Evolutionary conservation across 306 rosid species (phyloP), one percentile per base, ranked within the genome.

Genomic region (Argentina anserina): DNA sequence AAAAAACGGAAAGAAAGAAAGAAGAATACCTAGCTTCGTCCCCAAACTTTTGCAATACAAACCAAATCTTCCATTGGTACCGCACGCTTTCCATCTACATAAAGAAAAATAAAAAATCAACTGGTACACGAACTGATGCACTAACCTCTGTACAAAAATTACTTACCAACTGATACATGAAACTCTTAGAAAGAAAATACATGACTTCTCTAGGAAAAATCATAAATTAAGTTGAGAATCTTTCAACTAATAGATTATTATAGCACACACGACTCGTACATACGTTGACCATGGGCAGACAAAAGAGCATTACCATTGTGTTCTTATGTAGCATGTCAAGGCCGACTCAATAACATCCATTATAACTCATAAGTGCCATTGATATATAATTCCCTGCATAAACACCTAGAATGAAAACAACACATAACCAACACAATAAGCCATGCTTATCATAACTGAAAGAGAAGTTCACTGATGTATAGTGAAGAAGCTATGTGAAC

Each of bases 31-130:
- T n/a, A n/a, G n/a, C n/a, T n/a, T n/a, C n/a, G n/a, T n/a, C n/a
- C n/a, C n/a, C n/a, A n/a, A n/a, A n/a, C n/a, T n/a, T n/a, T n/a
- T n/a, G n/a, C n/a, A n/a, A n/a, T n/a, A n/a, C n/a, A n/a, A n/a
- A n/a, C n/a, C n/a, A n/a, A 94, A 80, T 94, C 99, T 20, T 81
- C 83, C 80, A 93, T 67, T 0, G 96, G 92, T 43, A 91, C 72
- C 10, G 74, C 13, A 31, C 93, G 95, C 84, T 85, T 91, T n/a
- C 78, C 13, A 42, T 81, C 96, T 89, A 79, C 50, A 53, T 26
- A 29, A 69, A 53, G 31, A 52, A 73, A 74, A 69, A 52, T 29
- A 52, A n/a, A 76, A n/a, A 77, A 78, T n/a, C 31, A 68, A 59
- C 72, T 11, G 43, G 29, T 29, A n/a, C 29, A 15, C 58, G 28